A percentile compares a stretch with the other conserved stretches of the same genome.
phyloP scores from a whole-genome alignment of 106 monocot species.

The Dioscorea dumetorum region DNA sequence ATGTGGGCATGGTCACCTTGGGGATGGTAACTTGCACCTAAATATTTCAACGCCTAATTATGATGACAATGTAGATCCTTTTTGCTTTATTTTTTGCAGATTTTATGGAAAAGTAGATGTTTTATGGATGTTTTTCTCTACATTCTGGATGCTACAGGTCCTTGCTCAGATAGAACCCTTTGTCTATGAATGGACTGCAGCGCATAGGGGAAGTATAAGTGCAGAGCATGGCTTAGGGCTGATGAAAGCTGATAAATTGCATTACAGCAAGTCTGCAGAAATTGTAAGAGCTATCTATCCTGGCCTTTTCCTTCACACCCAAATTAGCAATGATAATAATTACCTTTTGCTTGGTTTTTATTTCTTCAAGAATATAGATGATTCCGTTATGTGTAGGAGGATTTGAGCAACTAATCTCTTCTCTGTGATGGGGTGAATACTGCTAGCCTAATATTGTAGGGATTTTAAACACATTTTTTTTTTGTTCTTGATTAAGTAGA shows the following conservation, averaged over 20 bases:
- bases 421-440: not conserved
- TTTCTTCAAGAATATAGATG: not conserved
- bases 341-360: not conserved
- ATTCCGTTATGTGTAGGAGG: not conserved
- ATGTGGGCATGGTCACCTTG: slow-evolving; percentile 91
- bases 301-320: no score
- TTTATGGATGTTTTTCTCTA: not conserved
- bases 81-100: not conserved
- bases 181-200: slow-evolving; percentile 92
- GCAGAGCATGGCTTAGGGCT: slow-evolving; percentile 95
- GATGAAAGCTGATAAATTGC: slow-evolving; percentile 98
- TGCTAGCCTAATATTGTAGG: no score
- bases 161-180: slow-evolving; percentile 89
- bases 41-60: slow-evolving; percentile 63
- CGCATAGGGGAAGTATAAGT: slow-evolving; percentile 81
- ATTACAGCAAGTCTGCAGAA: slow-evolving; percentile 91
- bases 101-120: no score
- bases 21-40: slow-evolving; percentile 92
- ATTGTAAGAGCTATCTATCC: slow-evolving; percentile 28
- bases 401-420: not conserved
- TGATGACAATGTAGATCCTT: slow-evolving; percentile 56
- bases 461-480: no score
- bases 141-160: slow-evolving; percentile 33
- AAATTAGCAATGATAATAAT: not conserved
- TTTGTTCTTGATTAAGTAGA: no score